Evolutionary conservation across 345 rosid species (phyloP).

Genomic region (Gossypium mustelinum): DNA sequence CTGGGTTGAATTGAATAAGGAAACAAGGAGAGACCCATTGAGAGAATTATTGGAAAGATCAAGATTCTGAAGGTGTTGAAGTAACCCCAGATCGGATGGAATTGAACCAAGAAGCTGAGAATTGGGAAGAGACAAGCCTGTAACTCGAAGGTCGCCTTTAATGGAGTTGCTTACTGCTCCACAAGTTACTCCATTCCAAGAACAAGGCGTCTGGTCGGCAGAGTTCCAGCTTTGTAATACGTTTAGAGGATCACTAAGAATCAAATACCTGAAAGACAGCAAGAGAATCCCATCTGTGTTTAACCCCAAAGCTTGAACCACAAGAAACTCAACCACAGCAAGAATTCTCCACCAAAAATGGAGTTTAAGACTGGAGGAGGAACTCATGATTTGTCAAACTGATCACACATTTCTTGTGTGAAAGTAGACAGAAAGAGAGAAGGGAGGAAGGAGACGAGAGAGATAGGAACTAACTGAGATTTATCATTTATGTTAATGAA

Average conservation of each 20-base stretch:
- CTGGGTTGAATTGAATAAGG: slow-evolving; percentile 53
- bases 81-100: slow-evolving; percentile 62
- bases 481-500: slow-evolving; percentile 23
- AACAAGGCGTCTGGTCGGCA: slow-evolving; percentile 63
- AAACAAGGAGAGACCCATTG: slow-evolving; percentile 64
- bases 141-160: slow-evolving; percentile 40
- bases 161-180: slow-evolving; percentile 18
- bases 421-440: background rate
- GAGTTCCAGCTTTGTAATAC: slow-evolving; percentile 57
- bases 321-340: slow-evolving; percentile 9
- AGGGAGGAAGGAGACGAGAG: background rate
- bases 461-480: slow-evolving; percentile 27
- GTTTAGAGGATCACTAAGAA: slow-evolving; percentile 59
- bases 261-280: slow-evolving; percentile 68
- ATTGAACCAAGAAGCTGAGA: slow-evolving; percentile 67
- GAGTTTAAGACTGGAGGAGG: slow-evolving; percentile 27
- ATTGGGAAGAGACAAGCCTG: slow-evolving; percentile 53
- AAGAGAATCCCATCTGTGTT: slow-evolving; percentile 75
- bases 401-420: slow-evolving; percentile 35
- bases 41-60: slow-evolving; percentile 78
- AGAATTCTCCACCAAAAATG: slow-evolving; percentile 33
- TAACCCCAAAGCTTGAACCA: slow-evolving; percentile 33
- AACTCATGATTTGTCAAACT: slow-evolving; percentile 42
- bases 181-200: slow-evolving; percentile 83
- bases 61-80: slow-evolving; percentile 49